Percentiles rank a stretch among this genome's conserved stretches.
phyloP scores from a whole-genome alignment of 2,329 filamentous ascomycete species.

The Penicillium sp. region DNA sequence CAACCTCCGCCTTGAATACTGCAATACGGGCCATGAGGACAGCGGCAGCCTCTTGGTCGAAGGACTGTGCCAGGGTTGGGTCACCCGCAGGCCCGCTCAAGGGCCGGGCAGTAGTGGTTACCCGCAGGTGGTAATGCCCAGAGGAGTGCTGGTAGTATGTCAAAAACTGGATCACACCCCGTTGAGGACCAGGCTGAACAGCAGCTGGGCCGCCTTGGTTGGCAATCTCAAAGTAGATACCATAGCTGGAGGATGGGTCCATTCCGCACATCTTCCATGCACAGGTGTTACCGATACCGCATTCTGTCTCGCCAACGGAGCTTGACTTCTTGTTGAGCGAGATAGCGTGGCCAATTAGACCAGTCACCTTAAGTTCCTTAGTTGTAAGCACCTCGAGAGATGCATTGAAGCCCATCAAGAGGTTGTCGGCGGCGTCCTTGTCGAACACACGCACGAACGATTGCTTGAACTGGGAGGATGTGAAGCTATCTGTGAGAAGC shows the following conservation, averaged over 20 bases:
- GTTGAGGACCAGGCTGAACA: conserved; percentile 77
- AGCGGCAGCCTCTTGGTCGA: conserved; percentile 94
- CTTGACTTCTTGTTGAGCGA: conserved; percentile 97
- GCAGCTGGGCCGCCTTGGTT: conserved; percentile 79
- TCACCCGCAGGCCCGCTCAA: conserved; percentile 90
- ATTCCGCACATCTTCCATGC: conserved; percentile 99
- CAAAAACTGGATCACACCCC: conserved; percentile 94
- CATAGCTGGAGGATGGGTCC: conserved; percentile 85
- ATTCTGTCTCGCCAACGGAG: conserved; percentile 94
- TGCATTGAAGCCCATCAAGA: conserved; percentile 97
- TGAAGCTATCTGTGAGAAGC: conserved; percentile 96
- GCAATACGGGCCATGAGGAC: conserved; percentile 99
- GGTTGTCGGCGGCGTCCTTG: conserved; percentile 87
- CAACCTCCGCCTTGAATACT: conserved; percentile 96
- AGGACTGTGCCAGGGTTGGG: conserved; percentile 88
- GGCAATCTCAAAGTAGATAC: conserved; percentile 95
- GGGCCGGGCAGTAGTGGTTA: conserved; percentile 85
- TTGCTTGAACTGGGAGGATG: conserved; percentile 98
- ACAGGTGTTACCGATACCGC: conserved; percentile 95
- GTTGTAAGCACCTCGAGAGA: conserved; percentile 92
- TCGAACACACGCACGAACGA: conserved; percentile 96
- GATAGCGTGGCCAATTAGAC: conserved; percentile 89
- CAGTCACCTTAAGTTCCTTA: conserved; percentile 96
- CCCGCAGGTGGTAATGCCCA: conserved; percentile 88
- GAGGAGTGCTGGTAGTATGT: conserved; percentile 98